Conservation (phyloP, 1,284 basidiomycete species). For the Coniophora puteana region DNA sequence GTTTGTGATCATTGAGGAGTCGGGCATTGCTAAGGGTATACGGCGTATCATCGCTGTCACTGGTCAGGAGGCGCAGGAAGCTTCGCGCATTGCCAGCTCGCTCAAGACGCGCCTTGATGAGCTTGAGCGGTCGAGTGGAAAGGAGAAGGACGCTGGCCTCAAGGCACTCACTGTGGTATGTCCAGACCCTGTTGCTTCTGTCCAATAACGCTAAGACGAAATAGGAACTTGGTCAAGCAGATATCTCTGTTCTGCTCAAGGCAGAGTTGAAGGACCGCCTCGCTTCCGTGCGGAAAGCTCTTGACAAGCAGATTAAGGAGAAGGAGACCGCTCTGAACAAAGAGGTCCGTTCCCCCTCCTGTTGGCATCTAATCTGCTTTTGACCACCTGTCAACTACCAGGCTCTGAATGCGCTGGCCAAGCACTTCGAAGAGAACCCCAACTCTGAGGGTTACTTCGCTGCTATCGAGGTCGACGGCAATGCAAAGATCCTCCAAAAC, state of each 20-base stretch:
- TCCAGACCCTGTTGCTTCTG: constrained; percentile 10
- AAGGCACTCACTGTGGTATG: constrained; percentile 80
- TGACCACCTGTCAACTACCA: constrained; percentile 24
- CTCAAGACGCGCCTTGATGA: constrained; percentile 64
- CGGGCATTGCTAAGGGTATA: constrained; percentile 97
- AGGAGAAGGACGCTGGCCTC: constrained; percentile 81
- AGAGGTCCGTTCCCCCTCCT: constrained; percentile 46
- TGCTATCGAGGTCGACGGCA: constrained; percentile 71
- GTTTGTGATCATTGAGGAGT: constrained; percentile 93
- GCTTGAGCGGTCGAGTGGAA: constrained; percentile 66
- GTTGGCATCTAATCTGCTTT: neutral
- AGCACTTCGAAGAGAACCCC: constrained; percentile 77
- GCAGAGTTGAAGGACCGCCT: constrained; percentile 78
- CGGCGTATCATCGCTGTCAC: constrained; percentile 94
- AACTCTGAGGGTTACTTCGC: constrained; percentile 69
- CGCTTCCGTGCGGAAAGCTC: constrained; percentile 70
- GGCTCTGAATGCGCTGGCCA: constrained; percentile 68
- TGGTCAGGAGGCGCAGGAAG: constrained; percentile 88
- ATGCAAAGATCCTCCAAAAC: constrained; percentile 80
- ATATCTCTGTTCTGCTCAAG: constrained; percentile 87
- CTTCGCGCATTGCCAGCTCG: constrained; percentile 66
- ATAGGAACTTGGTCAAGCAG: constrained; percentile 88
- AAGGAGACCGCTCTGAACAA: constrained; percentile 78
- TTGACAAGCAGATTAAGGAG: constrained; percentile 86
- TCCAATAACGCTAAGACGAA: constrained; percentile 6